Conservation (phyloP, 1,284 basidiomycete genomes). For the Mycosarcoma maydis region DNA sequence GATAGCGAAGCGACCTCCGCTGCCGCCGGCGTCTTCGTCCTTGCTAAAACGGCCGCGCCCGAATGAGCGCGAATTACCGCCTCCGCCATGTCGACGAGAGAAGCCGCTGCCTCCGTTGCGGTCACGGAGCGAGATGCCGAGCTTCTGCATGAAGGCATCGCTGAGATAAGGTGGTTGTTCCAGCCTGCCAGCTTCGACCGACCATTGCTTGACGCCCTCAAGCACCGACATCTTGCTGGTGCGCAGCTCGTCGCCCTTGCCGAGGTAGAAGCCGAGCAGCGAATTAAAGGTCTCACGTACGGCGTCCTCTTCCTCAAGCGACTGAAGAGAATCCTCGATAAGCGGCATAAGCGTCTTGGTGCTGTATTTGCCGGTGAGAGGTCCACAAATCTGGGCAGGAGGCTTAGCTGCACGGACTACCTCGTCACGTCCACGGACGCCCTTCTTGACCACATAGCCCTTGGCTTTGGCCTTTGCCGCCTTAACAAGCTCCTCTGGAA, state of each 20-base stretch:
- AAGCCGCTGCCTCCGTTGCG: slow-evolving; percentile 7
- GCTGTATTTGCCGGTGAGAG: slow-evolving; percentile 35
- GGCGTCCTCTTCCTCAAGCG: slow-evolving; percentile 14
- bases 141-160: slow-evolving; percentile 34
- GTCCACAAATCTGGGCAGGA: slow-evolving; percentile 20
- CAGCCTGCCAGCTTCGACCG: slow-evolving; percentile 29
- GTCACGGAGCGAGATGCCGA: slow-evolving; percentile 30
- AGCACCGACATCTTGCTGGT: slow-evolving; percentile 34
- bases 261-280: slow-evolving; percentile 56
- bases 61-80: slow-evolving; percentile 14
- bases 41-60: slow-evolving; percentile 44
- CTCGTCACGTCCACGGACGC: slow-evolving; percentile 1
- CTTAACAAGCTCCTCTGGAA: slow-evolving; percentile 16
- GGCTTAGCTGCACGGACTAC: slow-evolving; percentile 1
- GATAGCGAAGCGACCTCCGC: slow-evolving; percentile 16
- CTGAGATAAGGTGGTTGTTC: slow-evolving; percentile 40
- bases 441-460: slow-evolving; percentile 7
- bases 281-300: slow-evolving; percentile 32
- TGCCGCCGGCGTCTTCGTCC: slow-evolving; percentile 21
- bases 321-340: slow-evolving; percentile 13
- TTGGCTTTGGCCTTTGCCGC: slow-evolving; percentile 9
- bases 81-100: slow-evolving; percentile 10
- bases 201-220: slow-evolving; percentile 51
- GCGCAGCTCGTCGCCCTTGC: slow-evolving; percentile 38
- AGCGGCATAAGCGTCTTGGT: slow-evolving; percentile 17